Conservation (phyloP, 139 green algal species). For the Chlamydomonas sp. region DNA sequence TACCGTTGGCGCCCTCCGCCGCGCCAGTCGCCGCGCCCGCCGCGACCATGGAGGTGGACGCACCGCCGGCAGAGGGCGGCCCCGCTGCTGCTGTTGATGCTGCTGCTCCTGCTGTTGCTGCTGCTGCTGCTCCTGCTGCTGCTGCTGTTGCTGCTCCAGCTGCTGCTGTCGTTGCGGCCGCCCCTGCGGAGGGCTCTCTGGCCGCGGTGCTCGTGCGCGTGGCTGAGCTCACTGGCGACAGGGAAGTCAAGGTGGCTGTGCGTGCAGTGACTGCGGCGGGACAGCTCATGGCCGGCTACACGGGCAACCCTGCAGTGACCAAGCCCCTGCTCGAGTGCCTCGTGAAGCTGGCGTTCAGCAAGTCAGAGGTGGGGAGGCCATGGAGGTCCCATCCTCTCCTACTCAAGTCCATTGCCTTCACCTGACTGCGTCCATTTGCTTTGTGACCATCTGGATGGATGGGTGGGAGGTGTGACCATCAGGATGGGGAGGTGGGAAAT, state of each 20-base stretch:
- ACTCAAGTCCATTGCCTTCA: no score
- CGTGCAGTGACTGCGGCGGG: slow-evolving; percentile 29
- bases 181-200: no score
- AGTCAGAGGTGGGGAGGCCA: no score
- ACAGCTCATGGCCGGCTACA: slow-evolving; percentile 10
- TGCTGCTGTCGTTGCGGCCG: no score
- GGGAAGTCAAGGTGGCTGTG: slow-evolving; percentile 35
- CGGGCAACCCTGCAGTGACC: neutral
- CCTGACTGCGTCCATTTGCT: no score
- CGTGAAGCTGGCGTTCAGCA: slow-evolving; percentile 38
- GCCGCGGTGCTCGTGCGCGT: slow-evolving; percentile 38
- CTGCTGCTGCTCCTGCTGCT: neutral
- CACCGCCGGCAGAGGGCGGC: neutral
- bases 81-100: neutral
- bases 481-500: no score
- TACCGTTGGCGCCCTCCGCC: neutral
- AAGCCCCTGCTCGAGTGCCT: slow-evolving; percentile 24
- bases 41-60: neutral
- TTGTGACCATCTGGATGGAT: no score
- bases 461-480: no score
- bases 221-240: slow-evolving; percentile 26
- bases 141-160: neutral
- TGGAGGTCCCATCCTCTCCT: slow-evolving; percentile 57
- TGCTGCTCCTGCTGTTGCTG: neutral
- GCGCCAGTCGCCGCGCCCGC: neutral